Percentiles rank a stretch among this genome's conserved stretches.
phyloP scores from a whole-genome alignment of 257 asterid species.

The Petunia secreta region DNA sequence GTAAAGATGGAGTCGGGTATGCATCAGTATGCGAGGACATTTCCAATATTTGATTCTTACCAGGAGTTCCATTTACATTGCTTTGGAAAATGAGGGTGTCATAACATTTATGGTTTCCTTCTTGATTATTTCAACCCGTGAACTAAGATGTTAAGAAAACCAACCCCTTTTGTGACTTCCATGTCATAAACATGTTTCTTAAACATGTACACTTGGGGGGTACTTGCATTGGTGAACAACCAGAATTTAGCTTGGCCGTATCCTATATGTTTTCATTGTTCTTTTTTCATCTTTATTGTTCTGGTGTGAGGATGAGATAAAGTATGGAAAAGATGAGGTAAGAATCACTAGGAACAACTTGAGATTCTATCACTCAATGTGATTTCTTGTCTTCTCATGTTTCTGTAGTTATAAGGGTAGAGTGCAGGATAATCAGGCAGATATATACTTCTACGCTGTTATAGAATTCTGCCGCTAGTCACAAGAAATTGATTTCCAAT shows the following conservation, averaged over 20 bases:
- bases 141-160: background rate
- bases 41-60: background rate
- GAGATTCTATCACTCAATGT: no score
- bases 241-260: background rate
- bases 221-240: background rate
- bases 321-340: no score
- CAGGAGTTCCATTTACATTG: no score
- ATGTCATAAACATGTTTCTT: background rate
- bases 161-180: background rate
- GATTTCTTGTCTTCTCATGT: background rate
- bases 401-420: background rate
- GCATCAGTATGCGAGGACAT: constrained; percentile 19
- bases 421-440: background rate
- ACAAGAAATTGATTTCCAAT: background rate
- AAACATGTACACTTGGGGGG: background rate
- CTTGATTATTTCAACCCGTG: background rate
- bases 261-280: no score
- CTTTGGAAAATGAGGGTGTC: no score
- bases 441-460: background rate
- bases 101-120: background rate
- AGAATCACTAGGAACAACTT: no score
- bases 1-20: constrained; percentile 45
- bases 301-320: no score
- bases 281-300: no score
- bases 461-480: background rate